Conservation (phyloP, 352 stramenopile species). For the Phytopythium sindhum region DNA sequence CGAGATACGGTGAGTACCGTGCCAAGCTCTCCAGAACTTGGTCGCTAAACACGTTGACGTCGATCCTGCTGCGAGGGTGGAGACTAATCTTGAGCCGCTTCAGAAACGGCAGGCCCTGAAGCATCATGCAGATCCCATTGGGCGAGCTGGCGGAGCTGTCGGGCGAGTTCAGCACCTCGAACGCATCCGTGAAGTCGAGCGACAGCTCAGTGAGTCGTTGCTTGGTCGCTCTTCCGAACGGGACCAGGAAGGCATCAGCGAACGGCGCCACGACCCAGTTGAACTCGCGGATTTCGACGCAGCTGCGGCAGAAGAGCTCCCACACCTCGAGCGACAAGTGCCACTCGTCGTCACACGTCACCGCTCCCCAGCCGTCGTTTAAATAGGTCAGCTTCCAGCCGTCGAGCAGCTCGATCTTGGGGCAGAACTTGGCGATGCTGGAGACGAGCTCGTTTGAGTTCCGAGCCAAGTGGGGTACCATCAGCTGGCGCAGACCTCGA, state of each 20-base stretch:
- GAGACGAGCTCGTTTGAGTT: constrained; percentile 39
- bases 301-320: constrained; percentile 37
- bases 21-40: constrained; percentile 25
- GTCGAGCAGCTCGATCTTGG: constrained; percentile 51
- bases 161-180: constrained; percentile 17
- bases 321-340: constrained; percentile 32
- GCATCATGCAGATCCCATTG: constrained; percentile 25
- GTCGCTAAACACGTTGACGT: constrained; percentile 39
- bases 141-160: constrained; percentile 25
- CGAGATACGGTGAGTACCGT: constrained; percentile 22
- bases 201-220: constrained; percentile 30
- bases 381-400: constrained; percentile 57
- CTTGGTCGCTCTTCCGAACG: constrained; percentile 41
- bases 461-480: constrained; percentile 30
- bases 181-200: constrained; percentile 34
- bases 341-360: constrained; percentile 55
- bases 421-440: constrained; percentile 35
- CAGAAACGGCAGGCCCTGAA: constrained; percentile 31
- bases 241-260: constrained; percentile 39
- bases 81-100: constrained; percentile 31
- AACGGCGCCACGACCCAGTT: constrained; percentile 58
- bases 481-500: constrained; percentile 35
- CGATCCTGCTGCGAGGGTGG: constrained; percentile 28
- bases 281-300: constrained; percentile 43
- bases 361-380: constrained; percentile 39